Conservation (phyloP, 495 filamentous ascomycete species). For the Astrothelium subdiscretum region DNA sequence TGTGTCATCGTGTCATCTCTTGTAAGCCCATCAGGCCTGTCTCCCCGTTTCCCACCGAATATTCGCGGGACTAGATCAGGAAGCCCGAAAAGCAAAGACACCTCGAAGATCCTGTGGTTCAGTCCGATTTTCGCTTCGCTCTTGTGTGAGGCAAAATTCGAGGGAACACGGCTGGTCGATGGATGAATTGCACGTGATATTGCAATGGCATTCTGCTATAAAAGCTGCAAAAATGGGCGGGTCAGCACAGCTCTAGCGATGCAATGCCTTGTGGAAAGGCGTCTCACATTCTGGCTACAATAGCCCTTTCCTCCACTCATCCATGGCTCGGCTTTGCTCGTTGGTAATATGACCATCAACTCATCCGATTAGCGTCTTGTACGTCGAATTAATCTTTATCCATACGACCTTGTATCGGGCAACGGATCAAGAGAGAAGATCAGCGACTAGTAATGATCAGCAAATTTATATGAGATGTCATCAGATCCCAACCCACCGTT, state of each 20-base stretch:
- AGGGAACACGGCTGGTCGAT: too few relatives aligned
- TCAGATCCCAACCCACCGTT: conserved; percentile 40
- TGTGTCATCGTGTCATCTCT: too few relatives aligned
- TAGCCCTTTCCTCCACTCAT: not conserved
- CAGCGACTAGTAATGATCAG: not conserved
- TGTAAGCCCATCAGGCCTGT: too few relatives aligned
- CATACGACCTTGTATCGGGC: not conserved
- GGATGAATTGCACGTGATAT: not conserved
- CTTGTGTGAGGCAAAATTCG: too few relatives aligned
- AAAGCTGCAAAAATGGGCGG: not conserved
- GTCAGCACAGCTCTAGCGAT: not conserved
- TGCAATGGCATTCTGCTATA: not conserved
- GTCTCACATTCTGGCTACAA: not conserved
- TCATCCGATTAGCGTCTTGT: not conserved
- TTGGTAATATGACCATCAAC: not conserved
- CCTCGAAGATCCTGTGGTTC: too few relatives aligned
- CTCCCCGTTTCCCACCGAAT: too few relatives aligned
- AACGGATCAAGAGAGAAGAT: not conserved
- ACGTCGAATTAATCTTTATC: too few relatives aligned
- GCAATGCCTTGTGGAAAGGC: not conserved
- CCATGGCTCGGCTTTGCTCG: not conserved
- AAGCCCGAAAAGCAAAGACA: too few relatives aligned
- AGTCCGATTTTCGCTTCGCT: too few relatives aligned
- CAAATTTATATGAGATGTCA: not conserved
- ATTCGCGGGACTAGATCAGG: too few relatives aligned